Conservation (phyloP, 225 moss, liverwort and hornwort species). For the Marchantia polymorpha region DNA sequence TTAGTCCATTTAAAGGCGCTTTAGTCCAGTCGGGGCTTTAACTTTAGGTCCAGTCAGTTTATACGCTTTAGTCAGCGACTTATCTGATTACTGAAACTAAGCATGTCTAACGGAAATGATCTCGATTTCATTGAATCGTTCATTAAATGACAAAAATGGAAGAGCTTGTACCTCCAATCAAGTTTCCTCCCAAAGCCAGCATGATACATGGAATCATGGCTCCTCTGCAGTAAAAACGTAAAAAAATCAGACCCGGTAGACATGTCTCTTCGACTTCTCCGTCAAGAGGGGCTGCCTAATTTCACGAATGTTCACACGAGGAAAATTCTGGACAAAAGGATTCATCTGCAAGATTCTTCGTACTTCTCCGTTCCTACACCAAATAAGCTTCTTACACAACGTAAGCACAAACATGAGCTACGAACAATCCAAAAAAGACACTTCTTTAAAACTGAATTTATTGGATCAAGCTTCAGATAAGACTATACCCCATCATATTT, state of each 20-base stretch:
- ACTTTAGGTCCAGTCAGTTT: too few relatives aligned
- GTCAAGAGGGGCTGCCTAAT: background rate
- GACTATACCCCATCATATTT: slow-evolving; percentile 77
- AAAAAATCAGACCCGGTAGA: background rate
- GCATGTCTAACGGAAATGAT: too few relatives aligned
- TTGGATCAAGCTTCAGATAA: background rate
- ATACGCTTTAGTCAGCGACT: too few relatives aligned
- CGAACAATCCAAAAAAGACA: too few relatives aligned
- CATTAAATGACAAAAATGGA: too few relatives aligned
- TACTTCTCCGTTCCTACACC: background rate
- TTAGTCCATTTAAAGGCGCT: too few relatives aligned
- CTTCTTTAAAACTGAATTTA: background rate
- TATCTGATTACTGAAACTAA: too few relatives aligned
- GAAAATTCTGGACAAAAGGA: background rate
- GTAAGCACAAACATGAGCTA: too few relatives aligned
- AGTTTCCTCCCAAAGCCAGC: slow-evolving; percentile 90
- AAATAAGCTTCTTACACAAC: background rate
- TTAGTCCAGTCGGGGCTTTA: too few relatives aligned
- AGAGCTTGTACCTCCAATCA: slow-evolving; percentile 57
- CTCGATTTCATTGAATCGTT: background rate
- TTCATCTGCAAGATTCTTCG: background rate
- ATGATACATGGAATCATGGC: slow-evolving; percentile 96
- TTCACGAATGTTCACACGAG: background rate
- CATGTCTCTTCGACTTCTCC: too few relatives aligned
- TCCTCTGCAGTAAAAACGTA: slow-evolving; percentile 53